phyloP scores from a whole-genome alignment of 345 rosid genomes.

The Brassica juncea region DNA sequence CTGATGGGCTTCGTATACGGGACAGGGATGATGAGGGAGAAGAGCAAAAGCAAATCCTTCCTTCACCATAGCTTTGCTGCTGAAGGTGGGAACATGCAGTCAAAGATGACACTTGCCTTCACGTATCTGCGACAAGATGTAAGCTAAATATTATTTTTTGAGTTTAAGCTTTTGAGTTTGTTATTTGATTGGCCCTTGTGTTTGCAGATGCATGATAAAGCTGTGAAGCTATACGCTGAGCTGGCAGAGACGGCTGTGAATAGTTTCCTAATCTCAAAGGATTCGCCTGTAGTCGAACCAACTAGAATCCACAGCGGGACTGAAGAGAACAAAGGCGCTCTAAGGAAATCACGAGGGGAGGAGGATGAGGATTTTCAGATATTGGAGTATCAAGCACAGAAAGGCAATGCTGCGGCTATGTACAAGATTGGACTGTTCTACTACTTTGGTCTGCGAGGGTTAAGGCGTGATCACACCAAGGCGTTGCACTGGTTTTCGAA shows the following conservation, averaged over 20 bases:
- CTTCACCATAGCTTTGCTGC: constrained; percentile 77
- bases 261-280: constrained; percentile 88
- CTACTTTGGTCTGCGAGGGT: constrained; percentile 94
- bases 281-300: constrained; percentile 84
- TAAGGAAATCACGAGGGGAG: constrained; percentile 92
- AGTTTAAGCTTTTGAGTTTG: neutral
- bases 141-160: constrained; percentile 34
- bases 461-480: constrained; percentile 84
- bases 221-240: constrained; percentile 79
- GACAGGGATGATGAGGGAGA: constrained; percentile 69
- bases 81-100: constrained; percentile 78
- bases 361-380: constrained; percentile 98
- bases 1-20: constrained; percentile 69
- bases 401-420: constrained; percentile 91
- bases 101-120: constrained; percentile 91
- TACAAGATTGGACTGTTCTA: constrained; percentile 85
- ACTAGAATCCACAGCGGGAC: constrained; percentile 90
- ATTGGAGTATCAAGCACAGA: constrained; percentile 93
- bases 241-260: constrained; percentile 91
- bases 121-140: constrained; percentile 88
- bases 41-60: constrained; percentile 71
- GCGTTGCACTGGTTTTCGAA: constrained; percentile 87
- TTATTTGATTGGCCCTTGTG: constrained; percentile 13
- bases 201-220: constrained; percentile 81
- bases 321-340: constrained; percentile 92